Conservation (phyloP, 2,329 filamentous ascomycete genomes). For the Colletotrichum sp. region DNA sequence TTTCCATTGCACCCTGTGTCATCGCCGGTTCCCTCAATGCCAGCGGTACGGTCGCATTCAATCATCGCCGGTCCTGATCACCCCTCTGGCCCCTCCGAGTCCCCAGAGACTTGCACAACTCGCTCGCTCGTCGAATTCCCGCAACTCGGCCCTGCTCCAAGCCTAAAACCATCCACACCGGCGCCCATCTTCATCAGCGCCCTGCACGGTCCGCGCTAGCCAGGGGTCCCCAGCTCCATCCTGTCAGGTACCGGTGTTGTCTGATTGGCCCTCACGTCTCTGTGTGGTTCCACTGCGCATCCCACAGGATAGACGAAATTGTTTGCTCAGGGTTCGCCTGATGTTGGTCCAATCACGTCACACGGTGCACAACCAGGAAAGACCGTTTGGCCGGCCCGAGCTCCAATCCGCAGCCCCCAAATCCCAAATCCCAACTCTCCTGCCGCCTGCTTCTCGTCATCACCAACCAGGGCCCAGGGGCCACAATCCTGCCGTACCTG, state of each 20-base stretch:
- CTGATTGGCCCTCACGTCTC: not conserved
- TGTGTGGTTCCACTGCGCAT: not conserved
- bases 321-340: conserved; percentile 11
- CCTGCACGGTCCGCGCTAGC: conserved; percentile 6
- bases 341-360: conserved; percentile 2
- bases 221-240: not conserved
- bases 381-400: not conserved
- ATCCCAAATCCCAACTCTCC: not conserved
- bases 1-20: not conserved
- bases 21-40: not conserved
- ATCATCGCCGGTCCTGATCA: not conserved
- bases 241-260: conserved; percentile 7
- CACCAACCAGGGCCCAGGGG: not conserved
- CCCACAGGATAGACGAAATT: conserved; percentile 17
- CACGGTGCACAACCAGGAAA: not conserved
- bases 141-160: not conserved
- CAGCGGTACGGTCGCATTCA: not conserved
- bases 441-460: not conserved
- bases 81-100: not conserved
- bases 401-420: conserved; percentile 12
- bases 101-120: not conserved
- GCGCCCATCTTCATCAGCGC: conserved; percentile 20
- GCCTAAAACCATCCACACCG: conserved; percentile 15
- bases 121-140: not conserved
- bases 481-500: not conserved